Base-by-base conservation (phyloP, 1,139 yeast genomes). In the Yamadazyma siamensis region DNA sequence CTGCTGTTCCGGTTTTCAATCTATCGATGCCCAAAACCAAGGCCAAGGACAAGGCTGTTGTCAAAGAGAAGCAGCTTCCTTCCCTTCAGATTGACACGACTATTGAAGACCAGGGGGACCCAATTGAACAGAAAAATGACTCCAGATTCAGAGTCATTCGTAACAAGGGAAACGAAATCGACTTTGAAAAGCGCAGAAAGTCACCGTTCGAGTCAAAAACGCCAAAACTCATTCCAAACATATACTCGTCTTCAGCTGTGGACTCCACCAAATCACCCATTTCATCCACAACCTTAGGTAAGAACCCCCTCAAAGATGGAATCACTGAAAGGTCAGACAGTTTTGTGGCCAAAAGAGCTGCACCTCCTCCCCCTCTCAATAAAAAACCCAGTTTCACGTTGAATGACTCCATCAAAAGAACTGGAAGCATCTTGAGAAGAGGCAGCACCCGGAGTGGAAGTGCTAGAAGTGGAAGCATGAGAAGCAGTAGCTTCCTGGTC, bases 111-210 rank as follows among this genome's bases (percentile, higher is more conserved):
- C 15, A 31, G 7, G 38, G 32, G 5, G n/a, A 35, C 5, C 28
- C 1, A 31, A 46, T 8, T 15, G 25, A 14, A 3, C 18, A 21
- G 14, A 9, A 25, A 5, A 17, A 7, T 4, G 13, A 25, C 6
- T 27, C 27, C 16, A 12, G 29, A 4, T 85, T 86, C 49, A 69
- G 81, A 39, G 82, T 85, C 0, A 68, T 85, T 10, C 57, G 89
- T 21, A 76, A 79, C n/a, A 77, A 73, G 25, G 71, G 72, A 11
- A 61, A 75, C 17, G 94, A 83, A 49, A 84, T 86, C 35, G 88
- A 87, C 56, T 85, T 86, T 51, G 94, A 86, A 47, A 80, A 85
- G 46, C 65, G 89, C 33, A 61, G 95, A 26, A 77, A 79, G 30
- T 80, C 94, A 0, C 94, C 95, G 1, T 82, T 75, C 46, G 78